Percentiles rank a stretch among this genome's conserved stretches.
Conservation (phyloP, 305 asterid genomes). For the Withania somnifera region DNA sequence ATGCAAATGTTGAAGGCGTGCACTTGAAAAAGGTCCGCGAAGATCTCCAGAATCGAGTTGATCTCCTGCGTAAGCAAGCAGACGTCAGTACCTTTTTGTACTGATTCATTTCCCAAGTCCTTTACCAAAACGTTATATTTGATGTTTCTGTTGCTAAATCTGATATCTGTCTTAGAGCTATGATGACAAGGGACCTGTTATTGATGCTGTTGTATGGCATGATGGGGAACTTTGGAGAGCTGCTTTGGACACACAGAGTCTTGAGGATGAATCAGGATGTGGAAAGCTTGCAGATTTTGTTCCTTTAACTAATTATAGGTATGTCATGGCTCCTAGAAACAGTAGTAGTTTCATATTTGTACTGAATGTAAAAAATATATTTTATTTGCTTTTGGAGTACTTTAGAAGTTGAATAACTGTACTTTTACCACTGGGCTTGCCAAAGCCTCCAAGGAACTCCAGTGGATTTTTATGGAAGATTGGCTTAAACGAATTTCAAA, state of each 20-base stretch:
- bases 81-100: slow-evolving; percentile 39
- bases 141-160: slow-evolving; percentile 11
- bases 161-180: slow-evolving; percentile 42
- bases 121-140: background rate
- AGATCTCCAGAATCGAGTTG: slow-evolving; percentile 87
- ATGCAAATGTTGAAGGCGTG: slow-evolving; percentile 49
- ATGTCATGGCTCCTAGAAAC: slow-evolving; percentile 1
- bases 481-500: background rate
- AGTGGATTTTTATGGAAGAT: background rate
- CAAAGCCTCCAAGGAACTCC: background rate
- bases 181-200: slow-evolving; percentile 87
- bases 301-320: slow-evolving; percentile 96
- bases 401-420: background rate
- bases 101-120: background rate
- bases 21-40: slow-evolving; percentile 60
- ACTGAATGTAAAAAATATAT: background rate
- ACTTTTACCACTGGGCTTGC: background rate
- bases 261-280: slow-evolving; percentile 66
- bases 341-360: background rate
- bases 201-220: slow-evolving; percentile 98
- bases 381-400: background rate
- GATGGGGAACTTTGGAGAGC: slow-evolving; percentile 97
- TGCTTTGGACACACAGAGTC: slow-evolving; percentile 90
- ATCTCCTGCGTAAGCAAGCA: slow-evolving; percentile 78
- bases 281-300: slow-evolving; percentile 79